Evolutionary conservation across 371 early-diverging fungal genomes (phyloP).

Genomic region (Dinochytrium kinnereticum): DNA sequence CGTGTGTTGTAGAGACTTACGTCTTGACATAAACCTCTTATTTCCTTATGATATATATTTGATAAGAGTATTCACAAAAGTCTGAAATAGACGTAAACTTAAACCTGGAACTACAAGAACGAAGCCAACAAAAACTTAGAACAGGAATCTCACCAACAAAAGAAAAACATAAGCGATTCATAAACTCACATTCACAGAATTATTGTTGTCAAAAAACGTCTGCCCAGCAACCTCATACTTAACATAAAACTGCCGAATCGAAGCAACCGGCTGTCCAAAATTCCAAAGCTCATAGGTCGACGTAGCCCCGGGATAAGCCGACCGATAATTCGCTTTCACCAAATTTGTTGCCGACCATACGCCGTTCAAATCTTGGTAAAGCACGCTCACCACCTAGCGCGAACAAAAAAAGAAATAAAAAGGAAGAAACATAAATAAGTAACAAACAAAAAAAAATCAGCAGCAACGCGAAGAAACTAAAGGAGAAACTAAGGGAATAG

Average conservation of each 20-base stretch:
- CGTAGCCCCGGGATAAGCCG: background rate
- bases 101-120: background rate
- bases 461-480: background rate
- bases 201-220: conserved; percentile 1
- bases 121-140: background rate
- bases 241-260: conserved; percentile 6
- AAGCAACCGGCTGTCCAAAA: background rate
- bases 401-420: background rate
- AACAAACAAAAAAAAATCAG: too few species aligned
- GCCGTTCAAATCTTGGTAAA: conserved; percentile 11
- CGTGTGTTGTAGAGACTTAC: too few species aligned
- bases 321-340: background rate
- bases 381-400: background rate
- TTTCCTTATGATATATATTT: too few species aligned
- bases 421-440: too few species aligned
- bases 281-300: background rate
- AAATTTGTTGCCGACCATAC: background rate
- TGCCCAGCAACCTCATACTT: conserved; percentile 7
- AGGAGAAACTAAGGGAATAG: background rate
- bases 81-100: background rate
- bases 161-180: background rate
- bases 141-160: background rate
- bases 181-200: background rate
- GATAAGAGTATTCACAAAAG: background rate
- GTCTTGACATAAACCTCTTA: too few species aligned